These are phyloP conservation scores for Cercospora sp. DNA, from an alignment of 2,329 filamentous ascomycete species.

Conservation along the genomic window DNA sequence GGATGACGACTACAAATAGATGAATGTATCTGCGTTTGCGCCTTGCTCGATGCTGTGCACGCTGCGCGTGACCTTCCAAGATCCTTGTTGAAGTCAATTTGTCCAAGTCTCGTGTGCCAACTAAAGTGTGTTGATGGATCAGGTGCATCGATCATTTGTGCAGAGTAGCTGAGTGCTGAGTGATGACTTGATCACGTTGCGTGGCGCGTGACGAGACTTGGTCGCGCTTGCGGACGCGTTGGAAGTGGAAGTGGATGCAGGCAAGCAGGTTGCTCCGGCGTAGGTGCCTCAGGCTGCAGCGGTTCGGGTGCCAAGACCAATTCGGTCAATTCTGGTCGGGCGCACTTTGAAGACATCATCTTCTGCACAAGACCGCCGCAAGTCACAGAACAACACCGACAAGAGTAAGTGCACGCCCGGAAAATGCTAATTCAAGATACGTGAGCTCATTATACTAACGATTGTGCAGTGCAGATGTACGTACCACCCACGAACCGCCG, in stretches of 20 bases:
- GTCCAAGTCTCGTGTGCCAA: not conserved
- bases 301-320: not conserved
- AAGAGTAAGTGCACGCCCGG: conserved; percentile 28
- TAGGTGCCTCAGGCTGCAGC: not conserved
- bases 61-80: not conserved
- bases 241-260: not conserved
- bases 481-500: conserved; percentile 22
- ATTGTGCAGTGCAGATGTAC: conserved; percentile 38
- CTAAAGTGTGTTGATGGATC: not conserved
- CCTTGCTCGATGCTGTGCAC: not conserved
- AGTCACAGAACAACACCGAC: conserved; percentile 26
- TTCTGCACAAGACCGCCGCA: conserved; percentile 20
- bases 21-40: conserved; percentile 4
- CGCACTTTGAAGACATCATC: conserved; percentile 5
- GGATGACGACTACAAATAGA: conserved; percentile 3
- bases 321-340: conserved; percentile 1
- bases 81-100: conserved; percentile 6
- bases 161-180: not conserved
- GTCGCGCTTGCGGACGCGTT: not conserved
- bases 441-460: conserved; percentile 27
- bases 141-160: not conserved
- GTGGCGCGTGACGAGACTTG: not conserved
- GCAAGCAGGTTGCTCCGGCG: not conserved
- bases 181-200: not conserved
- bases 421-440: not conserved